Conservation (phyloP, 345 rosid genomes). For the Atalantia buxifolia region DNA sequence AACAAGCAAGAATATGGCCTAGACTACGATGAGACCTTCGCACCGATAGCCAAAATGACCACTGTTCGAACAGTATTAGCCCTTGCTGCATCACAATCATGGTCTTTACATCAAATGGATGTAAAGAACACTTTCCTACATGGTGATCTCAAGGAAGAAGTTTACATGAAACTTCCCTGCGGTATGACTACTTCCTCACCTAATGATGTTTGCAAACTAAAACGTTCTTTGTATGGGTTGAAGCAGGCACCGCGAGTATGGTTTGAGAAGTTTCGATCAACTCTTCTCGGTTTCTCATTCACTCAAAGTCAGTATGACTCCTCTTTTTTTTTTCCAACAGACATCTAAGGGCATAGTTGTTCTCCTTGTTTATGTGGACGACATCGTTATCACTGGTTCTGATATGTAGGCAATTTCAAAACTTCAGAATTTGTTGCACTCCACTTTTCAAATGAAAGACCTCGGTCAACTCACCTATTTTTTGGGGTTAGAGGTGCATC, state of each 20-base stretch:
- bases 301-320: not conserved
- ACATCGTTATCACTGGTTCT: not conserved
- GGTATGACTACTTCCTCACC: not conserved
- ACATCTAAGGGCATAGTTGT: not conserved
- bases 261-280: slow-evolving; percentile 7
- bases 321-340: not conserved
- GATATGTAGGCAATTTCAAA: no score
- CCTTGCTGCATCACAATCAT: not conserved
- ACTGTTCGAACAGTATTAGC: not conserved
- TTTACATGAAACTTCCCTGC: not conserved
- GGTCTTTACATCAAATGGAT: not conserved
- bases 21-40: not conserved
- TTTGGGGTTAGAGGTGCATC: not conserved
- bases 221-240: not conserved
- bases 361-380: slow-evolving; percentile 8
- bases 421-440: no score
- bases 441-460: no score
- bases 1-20: not conserved
- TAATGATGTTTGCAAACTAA: not conserved
- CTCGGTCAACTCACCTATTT: no score
- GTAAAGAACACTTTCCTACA: not conserved
- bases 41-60: not conserved
- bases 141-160: not conserved
- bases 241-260: not conserved
- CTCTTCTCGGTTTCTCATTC: not conserved